Evolutionary conservation across 176 grass and related monocot genomes (phyloP), one percentile per base, ranked within the genome.

Genomic region (Neostapfia colusana): DNA sequence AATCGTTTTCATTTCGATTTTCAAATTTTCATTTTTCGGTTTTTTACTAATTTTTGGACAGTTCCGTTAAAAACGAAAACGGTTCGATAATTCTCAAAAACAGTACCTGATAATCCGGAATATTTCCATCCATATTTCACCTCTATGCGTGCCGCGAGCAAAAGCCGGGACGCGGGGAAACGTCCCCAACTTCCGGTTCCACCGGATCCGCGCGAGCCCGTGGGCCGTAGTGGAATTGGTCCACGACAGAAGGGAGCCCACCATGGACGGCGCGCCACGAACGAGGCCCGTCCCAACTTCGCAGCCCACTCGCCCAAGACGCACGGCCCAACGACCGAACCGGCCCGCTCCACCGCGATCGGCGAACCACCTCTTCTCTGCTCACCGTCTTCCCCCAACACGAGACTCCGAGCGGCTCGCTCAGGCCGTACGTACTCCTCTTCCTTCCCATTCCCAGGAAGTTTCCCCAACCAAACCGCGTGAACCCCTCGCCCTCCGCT

Each of bases 391-490:
- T 50, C 48, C 53, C 53, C 53, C 53, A 21, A 23, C 53, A 56
- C 53, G 51, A 54, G 51, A 54, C 34, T 73, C 28, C 10, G n/a
- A n/a, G 34, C 37, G 38, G 14, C 59, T 48, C 69, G 3, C 1
- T 41, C 28, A 0, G 10, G 0, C 50, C 74, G 6, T 18, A n/a
- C 25, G 21, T 48, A 16, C 18, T 48, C 25, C 27, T 7, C 3
- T 31, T 17, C 37, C 25, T 14, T 10, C 31, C n/a, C n/a, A n/a
- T 31, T 31, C 12, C 25, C 56, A 21, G 42, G 1, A 16, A 1
- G 4, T 3, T 54, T 37, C 23, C 55, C 27, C 12, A 14, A 14
- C 79, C 45, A 28, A 41, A 65, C 69, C 80, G 80, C 60, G 80
- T 77, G 75, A 23, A n/a, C n/a, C 50, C n/a, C 28, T 28, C 15